Evolutionary conservation across 1,284 basidiomycete genomes (phyloP), one percentile per base, ranked within the genome.

Genomic region (Pseudozyma tsukubaensis): DNA sequence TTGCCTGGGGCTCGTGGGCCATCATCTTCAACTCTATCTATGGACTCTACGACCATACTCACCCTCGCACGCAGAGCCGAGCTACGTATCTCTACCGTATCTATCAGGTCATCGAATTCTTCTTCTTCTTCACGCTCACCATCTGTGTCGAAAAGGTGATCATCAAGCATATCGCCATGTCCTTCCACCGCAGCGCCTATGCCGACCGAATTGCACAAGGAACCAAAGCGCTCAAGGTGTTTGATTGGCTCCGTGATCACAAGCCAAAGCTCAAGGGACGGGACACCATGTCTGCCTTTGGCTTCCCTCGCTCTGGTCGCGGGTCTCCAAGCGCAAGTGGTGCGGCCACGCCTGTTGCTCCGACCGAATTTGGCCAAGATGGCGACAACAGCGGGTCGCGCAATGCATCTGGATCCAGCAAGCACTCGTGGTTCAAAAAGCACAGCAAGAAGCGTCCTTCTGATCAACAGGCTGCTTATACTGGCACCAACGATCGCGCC

Each of bases 171-270:
- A 82, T 83, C 35, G 78, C 81, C 55, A 80, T 83, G 60, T 73
- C 71, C 18, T 93, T 93, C 85, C 92, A 93, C 81, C 88, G 87
- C 48, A 90, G 89, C 9, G 92, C 92, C 13, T 93, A 90, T 80
- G 88, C 88, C 68, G 92, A 93, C 39, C 91, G 92, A 55, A 86
- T 92, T 14, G 88, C 89, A 11, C 85, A 86, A 19, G 87, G 92
- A 2, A 86, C 87, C 49, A 85, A 87, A 52, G 86, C 89, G 3
- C 87, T 92, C 24, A 83, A 84, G 19, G 89, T 89, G 37, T 88
- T 93, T 60, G 92, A 93, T 84, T 88, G 87, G 73, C 87, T 93
- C 36, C 89, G 91, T 43, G 86, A 88, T 63, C 91, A 91, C 84
- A 89, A 89, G 40, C 92, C 92, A n/a, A 90, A 89, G 68, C 61